Evolutionary conservation across 2,329 filamentous ascomycete species (phyloP).

Genomic region (Monilinia fructigena): DNA sequence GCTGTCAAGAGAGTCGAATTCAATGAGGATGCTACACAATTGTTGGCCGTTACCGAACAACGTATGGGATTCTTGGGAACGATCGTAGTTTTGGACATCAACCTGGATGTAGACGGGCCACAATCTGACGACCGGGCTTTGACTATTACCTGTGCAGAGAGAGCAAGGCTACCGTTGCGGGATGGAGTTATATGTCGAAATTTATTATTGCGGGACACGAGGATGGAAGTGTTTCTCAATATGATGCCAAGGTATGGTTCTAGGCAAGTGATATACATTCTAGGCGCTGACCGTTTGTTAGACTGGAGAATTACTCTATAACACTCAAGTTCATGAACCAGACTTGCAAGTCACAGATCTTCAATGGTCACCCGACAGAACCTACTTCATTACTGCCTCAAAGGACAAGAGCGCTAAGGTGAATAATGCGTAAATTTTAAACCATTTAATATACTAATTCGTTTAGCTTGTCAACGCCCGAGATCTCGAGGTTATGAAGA

Average conservation of each 20-base stretch:
- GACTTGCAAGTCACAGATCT: conserved; percentile 79
- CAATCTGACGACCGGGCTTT: conserved; percentile 81
- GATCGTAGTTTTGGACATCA: conserved; percentile 90
- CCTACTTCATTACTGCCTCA: conserved; percentile 96
- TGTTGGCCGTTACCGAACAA: conserved; percentile 97
- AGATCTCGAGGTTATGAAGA: conserved; percentile 90
- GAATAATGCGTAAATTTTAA: conserved; percentile 32
- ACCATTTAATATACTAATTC: conserved; percentile 22
- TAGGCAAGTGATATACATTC: not conserved
- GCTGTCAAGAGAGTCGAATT: conserved; percentile 98
- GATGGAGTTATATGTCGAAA: conserved; percentile 90
- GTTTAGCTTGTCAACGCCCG: conserved; percentile 73
- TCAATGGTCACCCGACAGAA: conserved; percentile 90
- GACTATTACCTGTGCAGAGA: conserved; percentile 91
- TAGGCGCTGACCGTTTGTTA: conserved; percentile 39
- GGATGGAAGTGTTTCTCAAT: conserved; percentile 87
- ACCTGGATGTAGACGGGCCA: conserved; percentile 74
- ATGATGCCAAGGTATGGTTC: conserved; percentile 74
- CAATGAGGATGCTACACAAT: conserved; percentile 84
- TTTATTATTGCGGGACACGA: conserved; percentile 98
- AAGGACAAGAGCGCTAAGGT: conserved; percentile 98
- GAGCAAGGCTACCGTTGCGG: conserved; percentile 95
- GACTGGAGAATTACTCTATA: conserved; percentile 79
- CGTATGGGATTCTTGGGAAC: conserved; percentile 94
- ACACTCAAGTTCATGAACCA: conserved; percentile 81